phyloP scores from a whole-genome alignment of 1,139 yeast species.

The Hanseniaspora uvarum region DNA sequence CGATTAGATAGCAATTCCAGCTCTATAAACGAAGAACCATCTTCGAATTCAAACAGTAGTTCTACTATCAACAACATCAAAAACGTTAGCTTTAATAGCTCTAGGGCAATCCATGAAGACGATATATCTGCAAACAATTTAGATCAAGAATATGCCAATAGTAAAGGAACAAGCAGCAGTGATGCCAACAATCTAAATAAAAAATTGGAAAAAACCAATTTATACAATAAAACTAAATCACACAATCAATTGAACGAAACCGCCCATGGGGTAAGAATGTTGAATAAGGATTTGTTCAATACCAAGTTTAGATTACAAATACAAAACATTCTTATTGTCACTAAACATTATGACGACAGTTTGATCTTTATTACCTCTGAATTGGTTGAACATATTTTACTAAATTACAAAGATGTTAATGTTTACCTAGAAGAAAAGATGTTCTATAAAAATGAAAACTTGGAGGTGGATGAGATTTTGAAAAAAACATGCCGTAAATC shows the following conservation, averaged over 20 bases:
- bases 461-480: slow-evolving; percentile 40
- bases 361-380: slow-evolving; percentile 65
- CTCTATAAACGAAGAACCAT: background rate
- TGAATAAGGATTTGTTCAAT: slow-evolving; percentile 62
- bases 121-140: background rate
- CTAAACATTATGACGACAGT: slow-evolving; percentile 76
- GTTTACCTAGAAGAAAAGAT: slow-evolving; percentile 60
- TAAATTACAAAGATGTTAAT: slow-evolving; percentile 39
- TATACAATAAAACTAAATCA: slow-evolving; percentile 39
- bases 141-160: background rate
- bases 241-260: slow-evolving; percentile 73
- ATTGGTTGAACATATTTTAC: slow-evolving; percentile 64
- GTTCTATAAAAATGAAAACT: slow-evolving; percentile 50
- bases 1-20: background rate
- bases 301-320: slow-evolving; percentile 67
- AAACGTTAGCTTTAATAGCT: background rate
- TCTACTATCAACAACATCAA: background rate
- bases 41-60: background rate
- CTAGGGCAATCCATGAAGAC: background rate
- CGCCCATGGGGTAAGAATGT: slow-evolving; percentile 73
- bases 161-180: background rate
- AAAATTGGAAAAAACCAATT: background rate
- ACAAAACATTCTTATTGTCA: slow-evolving; percentile 63
- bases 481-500: slow-evolving; percentile 26
- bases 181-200: background rate